Conservation (phyloP, 768 basidiomycete species). For the Peribolospora kevripleyi region DNA sequence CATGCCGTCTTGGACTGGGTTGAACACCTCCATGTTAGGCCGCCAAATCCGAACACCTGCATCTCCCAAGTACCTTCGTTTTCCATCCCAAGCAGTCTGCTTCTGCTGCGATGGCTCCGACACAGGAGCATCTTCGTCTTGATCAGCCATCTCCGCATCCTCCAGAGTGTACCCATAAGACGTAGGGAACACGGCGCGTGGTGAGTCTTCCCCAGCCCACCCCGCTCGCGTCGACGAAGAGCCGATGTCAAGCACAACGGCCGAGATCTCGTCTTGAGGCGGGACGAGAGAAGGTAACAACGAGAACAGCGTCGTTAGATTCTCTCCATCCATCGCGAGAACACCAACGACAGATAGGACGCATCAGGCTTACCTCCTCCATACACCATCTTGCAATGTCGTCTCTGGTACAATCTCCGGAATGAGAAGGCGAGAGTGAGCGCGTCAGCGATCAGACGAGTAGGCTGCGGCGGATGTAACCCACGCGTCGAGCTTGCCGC, state of each 20-base stretch:
- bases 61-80: slow-evolving; percentile 53
- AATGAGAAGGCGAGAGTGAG: no score
- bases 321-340: no score
- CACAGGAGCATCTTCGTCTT: slow-evolving; percentile 14
- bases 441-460: no score
- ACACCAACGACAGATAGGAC: no score
- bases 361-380: no score
- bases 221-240: slow-evolving; percentile 72
- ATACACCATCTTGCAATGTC: no score
- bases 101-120: slow-evolving; percentile 21
- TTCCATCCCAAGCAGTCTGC: slow-evolving; percentile 20
- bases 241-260: slow-evolving; percentile 85
- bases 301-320: no score
- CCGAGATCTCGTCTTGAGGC: slow-evolving; percentile 71
- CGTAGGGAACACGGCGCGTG: slow-evolving; percentile 74
- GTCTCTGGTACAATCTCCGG: no score
- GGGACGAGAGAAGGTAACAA: no score
- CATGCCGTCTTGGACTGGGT: slow-evolving; percentile 60
- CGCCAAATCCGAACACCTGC: slow-evolving; percentile 76
- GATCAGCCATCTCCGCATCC: slow-evolving; percentile 16
- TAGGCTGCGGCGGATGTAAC: no score
- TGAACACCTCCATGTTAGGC: slow-evolving; percentile 61
- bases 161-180: slow-evolving; percentile 50
- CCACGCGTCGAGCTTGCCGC: no score
- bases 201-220: slow-evolving; percentile 74